Evolutionary conservation across 306 rosid genomes (phyloP).

Genomic region (Dalbergia cultrata): DNA sequence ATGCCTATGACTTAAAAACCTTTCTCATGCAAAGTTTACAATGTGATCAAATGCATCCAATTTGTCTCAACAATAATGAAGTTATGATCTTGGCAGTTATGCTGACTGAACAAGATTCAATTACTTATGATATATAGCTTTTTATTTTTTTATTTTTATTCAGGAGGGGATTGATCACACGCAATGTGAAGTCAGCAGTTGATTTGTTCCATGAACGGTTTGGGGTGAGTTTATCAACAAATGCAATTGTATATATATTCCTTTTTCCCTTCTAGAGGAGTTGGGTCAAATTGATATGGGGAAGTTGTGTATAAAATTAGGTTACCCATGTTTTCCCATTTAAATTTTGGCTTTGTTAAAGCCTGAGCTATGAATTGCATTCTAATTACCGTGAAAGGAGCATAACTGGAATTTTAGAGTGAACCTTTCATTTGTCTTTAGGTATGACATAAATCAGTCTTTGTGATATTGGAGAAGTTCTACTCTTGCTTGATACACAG

Average conservation of each 20-base stretch:
- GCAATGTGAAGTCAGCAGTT: constrained; percentile 77
- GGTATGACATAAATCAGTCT: background rate
- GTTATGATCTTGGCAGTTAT: constrained; percentile 19
- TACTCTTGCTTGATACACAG: constrained; percentile 9
- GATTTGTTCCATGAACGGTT: constrained; percentile 84
- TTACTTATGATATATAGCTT: constrained; percentile 23
- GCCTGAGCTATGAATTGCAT: background rate
- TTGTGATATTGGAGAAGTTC: constrained; percentile 19
- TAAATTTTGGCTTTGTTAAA: background rate
- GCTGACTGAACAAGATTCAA: background rate
- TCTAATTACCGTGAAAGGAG: background rate
- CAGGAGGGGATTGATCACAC: constrained; percentile 94
- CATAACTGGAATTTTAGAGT: constrained; percentile 15
- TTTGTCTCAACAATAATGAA: background rate
- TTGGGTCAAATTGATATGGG: constrained; percentile 2
- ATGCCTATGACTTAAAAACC: background rate
- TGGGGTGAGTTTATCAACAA: constrained; percentile 66
- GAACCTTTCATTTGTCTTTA: constrained; percentile 21
- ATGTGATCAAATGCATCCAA: background rate
- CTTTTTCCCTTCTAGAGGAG: background rate
- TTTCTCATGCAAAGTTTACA: background rate
- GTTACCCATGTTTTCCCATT: background rate
- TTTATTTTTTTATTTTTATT: background rate
- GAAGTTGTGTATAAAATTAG: constrained; percentile 10
- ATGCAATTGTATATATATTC: constrained; percentile 5